Conservation (phyloP, 345 rosid species). For the Bruguiera sexangula region DNA sequence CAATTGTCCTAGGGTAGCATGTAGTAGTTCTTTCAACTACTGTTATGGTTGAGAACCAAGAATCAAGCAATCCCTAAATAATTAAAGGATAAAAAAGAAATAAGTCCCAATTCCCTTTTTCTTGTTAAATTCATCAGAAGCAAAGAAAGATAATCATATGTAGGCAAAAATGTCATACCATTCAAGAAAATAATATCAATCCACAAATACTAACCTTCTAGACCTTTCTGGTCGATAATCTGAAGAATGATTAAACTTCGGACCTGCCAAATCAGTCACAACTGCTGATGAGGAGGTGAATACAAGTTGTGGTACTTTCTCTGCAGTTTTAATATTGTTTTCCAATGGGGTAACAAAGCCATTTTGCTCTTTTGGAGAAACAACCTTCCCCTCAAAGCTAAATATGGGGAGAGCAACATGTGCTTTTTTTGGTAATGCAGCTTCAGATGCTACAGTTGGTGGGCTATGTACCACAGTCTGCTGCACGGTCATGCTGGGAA, state of each 20-base stretch:
- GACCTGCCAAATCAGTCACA: slow-evolving; percentile 26
- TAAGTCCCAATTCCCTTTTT: too few relatives aligned
- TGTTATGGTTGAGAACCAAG: too few relatives aligned
- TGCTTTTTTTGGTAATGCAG: slow-evolving; percentile 21
- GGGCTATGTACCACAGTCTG: slow-evolving; percentile 26
- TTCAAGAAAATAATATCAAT: background rate
- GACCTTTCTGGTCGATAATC: slow-evolving; percentile 28
- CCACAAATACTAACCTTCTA: slow-evolving; percentile 40
- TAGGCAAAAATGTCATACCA: background rate
- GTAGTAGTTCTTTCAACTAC: background rate
- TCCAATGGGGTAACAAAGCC: slow-evolving; percentile 15
- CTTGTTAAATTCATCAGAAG: background rate
- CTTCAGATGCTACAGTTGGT: slow-evolving; percentile 26
- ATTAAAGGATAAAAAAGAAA: too few relatives aligned
- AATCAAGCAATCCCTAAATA: too few relatives aligned
- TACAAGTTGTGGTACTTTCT: slow-evolving; percentile 20
- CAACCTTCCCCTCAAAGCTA: slow-evolving; percentile 29
- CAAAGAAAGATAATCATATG: background rate
- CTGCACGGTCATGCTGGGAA: slow-evolving; percentile 23
- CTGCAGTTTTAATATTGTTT: slow-evolving; percentile 22
- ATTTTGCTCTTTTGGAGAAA: slow-evolving; percentile 35
- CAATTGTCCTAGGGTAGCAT: background rate
- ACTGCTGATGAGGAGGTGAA: slow-evolving; percentile 14
- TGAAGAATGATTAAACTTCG: slow-evolving; percentile 23
- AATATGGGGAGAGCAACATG: slow-evolving; percentile 21